Base-by-base conservation (phyloP, 2,329 filamentous ascomycete species). In the Aspergillus sp. region DNA sequence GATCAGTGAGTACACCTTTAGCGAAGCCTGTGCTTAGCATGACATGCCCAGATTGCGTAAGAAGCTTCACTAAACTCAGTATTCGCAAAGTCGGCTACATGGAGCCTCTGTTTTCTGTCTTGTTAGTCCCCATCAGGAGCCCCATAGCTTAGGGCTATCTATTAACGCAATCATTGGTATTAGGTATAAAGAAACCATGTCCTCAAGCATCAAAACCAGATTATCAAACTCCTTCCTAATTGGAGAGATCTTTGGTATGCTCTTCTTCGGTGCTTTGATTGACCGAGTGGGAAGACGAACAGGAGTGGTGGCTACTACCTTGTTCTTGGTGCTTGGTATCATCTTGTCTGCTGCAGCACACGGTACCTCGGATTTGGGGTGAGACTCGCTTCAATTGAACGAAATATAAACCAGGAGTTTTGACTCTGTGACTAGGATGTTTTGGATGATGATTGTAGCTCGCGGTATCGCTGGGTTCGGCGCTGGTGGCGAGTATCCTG, bases 221-320 rank as follows among this genome's bases (percentile, higher is more conserved):
- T 78, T 87, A 3, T 82, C 81, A 43, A 86, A 87, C 65, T 79
- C 84, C 2, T 84, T 82, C 62, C 75, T 85, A 5, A 80, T 86
- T 54, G 85, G 84, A 50, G 81, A 83, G 71, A 84, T 85, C 58
- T 72, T 85, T 54, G 84, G 84, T 54, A 86, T 85, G 79, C 70
- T 86, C 7, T 73, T 80, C 63, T 85, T 86, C 60, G 82, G 83
- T 6, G 71, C 79, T 9, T 67, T 82, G 6, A 81, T 82, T 62
- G 83, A 84, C 64, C 77, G 79, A 17, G 66, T 84, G 4, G 82
- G 83, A n/a, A 76, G 82, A 41, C 77, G 79, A 45, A 82, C 78
- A 0, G 82, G 82, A 12, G 78, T 80, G 41, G 70, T 84, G 4
- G 73, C 76, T 4, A 79, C 82, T 0, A 84, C 82, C 0, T 54